These are phyloP conservation scores for Xerocomus brunneocitrinus DNA, from an alignment of 768 basidiomycete genomes.

Conservation along the genomic window DNA sequence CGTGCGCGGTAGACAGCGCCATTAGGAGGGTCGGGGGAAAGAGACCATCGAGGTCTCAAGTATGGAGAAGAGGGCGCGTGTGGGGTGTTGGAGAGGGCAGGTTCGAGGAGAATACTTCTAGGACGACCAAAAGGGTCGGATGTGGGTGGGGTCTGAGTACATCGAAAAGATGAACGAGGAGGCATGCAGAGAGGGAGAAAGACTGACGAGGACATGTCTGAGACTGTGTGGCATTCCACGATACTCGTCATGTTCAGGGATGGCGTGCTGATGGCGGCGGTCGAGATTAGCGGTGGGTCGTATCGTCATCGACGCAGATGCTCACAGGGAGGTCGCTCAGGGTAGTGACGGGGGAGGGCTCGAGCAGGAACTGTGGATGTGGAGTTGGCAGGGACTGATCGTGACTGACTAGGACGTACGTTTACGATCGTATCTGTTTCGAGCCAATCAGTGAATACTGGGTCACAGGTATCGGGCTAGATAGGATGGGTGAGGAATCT, in stretches of 20 bases:
- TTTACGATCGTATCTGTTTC: constrained; percentile 27
- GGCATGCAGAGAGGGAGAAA: constrained; percentile 4
- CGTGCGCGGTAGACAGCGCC: constrained; percentile 25
- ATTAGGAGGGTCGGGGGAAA: constrained; percentile 14
- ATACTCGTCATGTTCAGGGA: constrained; percentile 28
- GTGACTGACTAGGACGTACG: constrained; percentile 10
- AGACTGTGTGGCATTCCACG: constrained; percentile 27
- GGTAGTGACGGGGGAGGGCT: constrained; percentile 21
- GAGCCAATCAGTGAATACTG: constrained; percentile 18
- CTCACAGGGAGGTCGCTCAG: constrained; percentile 29
- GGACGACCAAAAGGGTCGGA: constrained; percentile 13
- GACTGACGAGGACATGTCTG: constrained; percentile 28
- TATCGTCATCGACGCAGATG: constrained; percentile 15
- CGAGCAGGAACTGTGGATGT: constrained; percentile 14
- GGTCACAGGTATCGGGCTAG: constrained; percentile 5
- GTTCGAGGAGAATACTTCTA: constrained; percentile 29
- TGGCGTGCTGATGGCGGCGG: constrained; percentile 23
- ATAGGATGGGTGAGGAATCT: background rate
- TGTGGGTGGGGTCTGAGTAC: constrained; percentile 21
- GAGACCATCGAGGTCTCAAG: constrained; percentile 17
- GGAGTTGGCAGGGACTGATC: background rate
- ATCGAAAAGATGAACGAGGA: background rate
- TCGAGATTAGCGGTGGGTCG: constrained; percentile 18
- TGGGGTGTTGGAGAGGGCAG: background rate
- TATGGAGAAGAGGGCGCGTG: constrained; percentile 15